Evolutionary conservation across 2,329 filamentous ascomycete genomes (phyloP), one percentile per base, ranked within the genome.

Genomic region (Cercospora sp.): DNA sequence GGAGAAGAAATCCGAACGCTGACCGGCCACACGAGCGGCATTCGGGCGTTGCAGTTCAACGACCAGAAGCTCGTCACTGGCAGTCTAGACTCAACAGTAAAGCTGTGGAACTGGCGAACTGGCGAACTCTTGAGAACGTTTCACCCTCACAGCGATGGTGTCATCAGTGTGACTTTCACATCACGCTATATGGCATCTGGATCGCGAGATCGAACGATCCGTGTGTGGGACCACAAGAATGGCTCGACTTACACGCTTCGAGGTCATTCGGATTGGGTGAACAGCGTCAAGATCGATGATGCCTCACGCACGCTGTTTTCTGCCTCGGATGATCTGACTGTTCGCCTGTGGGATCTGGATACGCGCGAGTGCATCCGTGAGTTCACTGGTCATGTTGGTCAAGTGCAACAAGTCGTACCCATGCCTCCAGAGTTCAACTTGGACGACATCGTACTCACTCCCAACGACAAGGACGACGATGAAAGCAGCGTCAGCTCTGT

Each of bases 21-120:
- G 7, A 84, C 82, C 23, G 95, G 95, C 2, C 95, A 98, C 75
- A 90, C 88, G 0, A 88, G 88, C 48, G 93, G 93, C 6, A 92
- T 99, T 68, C 88, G 95, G 48, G 92, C 93, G 65, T 84, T 99
- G 42, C 94, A 98, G 77, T 98, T 98, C 75, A 93, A 97, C 75
- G 92, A 97, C 72, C 90, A 88, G 65, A 96, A 96, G 76, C 85
- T 99, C 68, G 94, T 97, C 77, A 96, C 91, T 66, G 95, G 94
- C 62, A 93, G 92, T 76, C 85, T 97, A 65, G 95, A 98, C 79
- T 87, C 88, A 60, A 97, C 90, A 4, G 87, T 99, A 75, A 94
- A 92, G 78, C 89, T 99, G 36, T 99, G 95, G 95, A 97, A 99
- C 77, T 97, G 94, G 93, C 88, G 91, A 69, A 97, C 93, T 0